Percentiles rank a stretch among this genome's conserved stretches.
Evolutionary conservation across 2,329 filamentous ascomycete species (phyloP).

Genomic region (Colletotrichum lupini): DNA sequence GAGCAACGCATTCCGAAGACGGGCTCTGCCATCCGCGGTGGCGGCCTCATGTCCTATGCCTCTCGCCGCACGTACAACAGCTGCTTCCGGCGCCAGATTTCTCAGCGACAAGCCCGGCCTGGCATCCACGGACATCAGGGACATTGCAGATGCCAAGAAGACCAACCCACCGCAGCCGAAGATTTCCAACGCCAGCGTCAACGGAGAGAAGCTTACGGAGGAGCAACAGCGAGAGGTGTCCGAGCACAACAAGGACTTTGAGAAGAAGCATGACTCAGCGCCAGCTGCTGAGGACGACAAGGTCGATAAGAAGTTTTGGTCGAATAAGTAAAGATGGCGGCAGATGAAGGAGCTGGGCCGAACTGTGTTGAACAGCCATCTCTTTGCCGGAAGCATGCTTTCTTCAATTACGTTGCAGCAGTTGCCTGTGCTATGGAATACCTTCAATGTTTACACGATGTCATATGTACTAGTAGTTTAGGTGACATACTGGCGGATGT

Average conservation of each 20-base stretch:
- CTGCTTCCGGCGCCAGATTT: not conserved
- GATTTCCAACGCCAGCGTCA: constrained; percentile 60
- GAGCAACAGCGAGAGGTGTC: constrained; percentile 68
- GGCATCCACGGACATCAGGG: constrained; percentile 20
- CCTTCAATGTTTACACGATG: no score
- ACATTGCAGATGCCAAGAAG: constrained; percentile 15
- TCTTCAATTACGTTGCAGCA: not conserved
- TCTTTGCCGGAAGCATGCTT: not conserved
- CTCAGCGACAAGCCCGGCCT: constrained; percentile 29
- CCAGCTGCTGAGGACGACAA: constrained; percentile 56
- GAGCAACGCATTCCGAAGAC: not conserved
- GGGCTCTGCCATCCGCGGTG: not conserved
- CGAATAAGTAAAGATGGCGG: constrained; percentile 6
- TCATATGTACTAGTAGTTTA: no score
- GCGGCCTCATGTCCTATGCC: not conserved
- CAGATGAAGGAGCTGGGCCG: not conserved
- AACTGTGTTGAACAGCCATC: not conserved
- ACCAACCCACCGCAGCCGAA: constrained; percentile 59
- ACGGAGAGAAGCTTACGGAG: constrained; percentile 51
- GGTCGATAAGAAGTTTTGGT: constrained; percentile 67
- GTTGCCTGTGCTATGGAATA: not conserved
- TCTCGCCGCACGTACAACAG: not conserved
- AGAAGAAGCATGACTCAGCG: constrained; percentile 61
- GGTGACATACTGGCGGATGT: no score
- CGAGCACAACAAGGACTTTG: constrained; percentile 68